phyloP scores from a whole-genome alignment of 768 basidiomycete species.

The Gelatoporia subvermispora region DNA sequence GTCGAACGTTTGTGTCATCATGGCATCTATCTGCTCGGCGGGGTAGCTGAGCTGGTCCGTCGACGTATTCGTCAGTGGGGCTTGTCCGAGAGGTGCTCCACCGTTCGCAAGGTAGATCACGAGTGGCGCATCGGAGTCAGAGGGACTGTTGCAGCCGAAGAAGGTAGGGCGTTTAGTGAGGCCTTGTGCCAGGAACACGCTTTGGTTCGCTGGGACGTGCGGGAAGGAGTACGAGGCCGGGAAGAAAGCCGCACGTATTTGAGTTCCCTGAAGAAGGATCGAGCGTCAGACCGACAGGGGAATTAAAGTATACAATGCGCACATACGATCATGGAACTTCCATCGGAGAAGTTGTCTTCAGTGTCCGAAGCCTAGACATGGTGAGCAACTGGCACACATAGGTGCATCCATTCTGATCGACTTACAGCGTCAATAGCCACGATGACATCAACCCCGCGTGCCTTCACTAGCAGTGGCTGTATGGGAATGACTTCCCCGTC shows the following conservation, averaged over 20 bases:
- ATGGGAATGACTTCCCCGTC: slow-evolving; percentile 70
- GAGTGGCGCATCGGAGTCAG: slow-evolving; percentile 39
- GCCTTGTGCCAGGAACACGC: slow-evolving; percentile 52
- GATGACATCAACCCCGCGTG: slow-evolving; percentile 67
- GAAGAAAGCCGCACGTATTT: slow-evolving; percentile 37
- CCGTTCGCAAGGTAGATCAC: slow-evolving; percentile 59
- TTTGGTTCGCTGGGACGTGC: slow-evolving; percentile 48
- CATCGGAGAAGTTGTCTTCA: slow-evolving; percentile 41
- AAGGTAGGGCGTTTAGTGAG: slow-evolving; percentile 69
- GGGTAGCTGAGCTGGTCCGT: slow-evolving; percentile 36
- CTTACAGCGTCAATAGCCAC: slow-evolving; percentile 61
- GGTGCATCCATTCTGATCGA: background rate
- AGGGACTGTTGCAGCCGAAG: slow-evolving; percentile 62
- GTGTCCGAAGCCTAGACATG: slow-evolving; percentile 42
- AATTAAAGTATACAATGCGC: background rate
- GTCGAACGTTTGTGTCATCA: slow-evolving; percentile 42
- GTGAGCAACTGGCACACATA: background rate
- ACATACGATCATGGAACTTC: slow-evolving; percentile 49
- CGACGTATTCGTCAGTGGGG: slow-evolving; percentile 38
- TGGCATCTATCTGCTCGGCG: slow-evolving; percentile 32
- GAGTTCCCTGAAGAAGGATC: slow-evolving; percentile 47
- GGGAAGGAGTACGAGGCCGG: slow-evolving; percentile 40
- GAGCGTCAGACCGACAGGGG: background rate
- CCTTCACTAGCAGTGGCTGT: slow-evolving; percentile 64
- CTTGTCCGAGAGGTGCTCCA: slow-evolving; percentile 35